Evolutionary conservation across 75 land plant species (phyloP).

Genomic region (Larix kaempferi): DNA sequence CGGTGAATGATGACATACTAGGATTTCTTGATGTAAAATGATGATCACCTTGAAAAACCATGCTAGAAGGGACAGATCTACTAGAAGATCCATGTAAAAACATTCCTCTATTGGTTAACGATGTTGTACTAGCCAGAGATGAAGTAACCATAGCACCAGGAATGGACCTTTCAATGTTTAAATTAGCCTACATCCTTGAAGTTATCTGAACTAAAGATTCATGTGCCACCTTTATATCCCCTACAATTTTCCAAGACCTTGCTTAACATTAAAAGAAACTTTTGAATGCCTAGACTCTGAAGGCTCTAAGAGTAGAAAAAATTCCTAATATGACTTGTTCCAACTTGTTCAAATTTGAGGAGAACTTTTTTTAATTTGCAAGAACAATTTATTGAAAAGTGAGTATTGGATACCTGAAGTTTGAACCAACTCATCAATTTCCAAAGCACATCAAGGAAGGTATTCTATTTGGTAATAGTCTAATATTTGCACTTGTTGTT

Average conservation of each 20-base stretch:
- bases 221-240: too few relatives aligned
- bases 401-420: conserved; percentile 30
- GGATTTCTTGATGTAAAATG: conserved; percentile 2
- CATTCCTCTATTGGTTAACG: conserved; percentile 4
- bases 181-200: too few relatives aligned
- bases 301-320: not conserved
- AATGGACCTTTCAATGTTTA: not conserved
- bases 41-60: not conserved
- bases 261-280: not conserved
- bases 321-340: not conserved
- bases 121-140: not conserved
- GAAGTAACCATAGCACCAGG: not conserved
- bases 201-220: too few relatives aligned
- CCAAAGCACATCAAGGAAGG: too few relatives aligned
- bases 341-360: not conserved
- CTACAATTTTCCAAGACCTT: not conserved
- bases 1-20: not conserved
- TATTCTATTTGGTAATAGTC: too few relatives aligned
- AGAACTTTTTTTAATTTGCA: not conserved
- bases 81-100: not conserved
- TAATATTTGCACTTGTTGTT: too few relatives aligned
- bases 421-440: too few relatives aligned
- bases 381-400: not conserved
- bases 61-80: not conserved
- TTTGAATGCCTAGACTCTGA: not conserved